Conservation (phyloP, 495 filamentous ascomycete species). For the Cladorrhinum samala region DNA sequence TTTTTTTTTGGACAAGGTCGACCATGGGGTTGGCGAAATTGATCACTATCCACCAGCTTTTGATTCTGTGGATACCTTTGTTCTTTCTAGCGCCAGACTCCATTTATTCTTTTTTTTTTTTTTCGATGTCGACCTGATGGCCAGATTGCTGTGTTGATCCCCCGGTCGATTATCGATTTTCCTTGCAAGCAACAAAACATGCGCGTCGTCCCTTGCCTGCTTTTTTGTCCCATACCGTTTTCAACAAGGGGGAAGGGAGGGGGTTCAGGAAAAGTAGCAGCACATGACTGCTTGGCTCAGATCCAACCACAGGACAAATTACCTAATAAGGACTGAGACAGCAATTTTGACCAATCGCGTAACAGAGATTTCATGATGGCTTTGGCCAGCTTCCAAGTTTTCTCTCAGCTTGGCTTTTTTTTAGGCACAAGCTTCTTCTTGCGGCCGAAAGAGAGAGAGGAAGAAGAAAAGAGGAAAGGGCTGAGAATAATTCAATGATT, state of each 20-base stretch:
- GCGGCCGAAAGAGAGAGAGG: no score
- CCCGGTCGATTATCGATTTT: no score
- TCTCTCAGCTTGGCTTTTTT: background rate
- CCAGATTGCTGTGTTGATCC: no score
- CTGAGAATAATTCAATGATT: no score
- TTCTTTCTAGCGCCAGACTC: background rate
- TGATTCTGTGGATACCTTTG: background rate
- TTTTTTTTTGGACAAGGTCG: background rate
- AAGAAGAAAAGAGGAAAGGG: no score
- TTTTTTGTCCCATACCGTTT: no score
- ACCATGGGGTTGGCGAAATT: background rate
- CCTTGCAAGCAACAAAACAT: no score
- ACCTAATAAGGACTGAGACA: slow-evolving; percentile 8
- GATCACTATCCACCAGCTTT: background rate
- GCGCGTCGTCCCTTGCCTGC: no score
- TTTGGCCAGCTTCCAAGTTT: background rate
- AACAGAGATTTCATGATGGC: background rate
- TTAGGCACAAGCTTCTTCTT: background rate
- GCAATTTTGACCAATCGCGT: background rate
- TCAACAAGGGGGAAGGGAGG: no score
- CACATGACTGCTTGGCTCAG: no score
- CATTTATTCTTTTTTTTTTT: background rate
- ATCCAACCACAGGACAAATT: background rate
- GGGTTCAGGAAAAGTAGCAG: no score
- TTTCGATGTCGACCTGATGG: no score